Conservation (phyloP, 2,329 filamentous ascomycete species). For the Hypoxylon sp. region DNA sequence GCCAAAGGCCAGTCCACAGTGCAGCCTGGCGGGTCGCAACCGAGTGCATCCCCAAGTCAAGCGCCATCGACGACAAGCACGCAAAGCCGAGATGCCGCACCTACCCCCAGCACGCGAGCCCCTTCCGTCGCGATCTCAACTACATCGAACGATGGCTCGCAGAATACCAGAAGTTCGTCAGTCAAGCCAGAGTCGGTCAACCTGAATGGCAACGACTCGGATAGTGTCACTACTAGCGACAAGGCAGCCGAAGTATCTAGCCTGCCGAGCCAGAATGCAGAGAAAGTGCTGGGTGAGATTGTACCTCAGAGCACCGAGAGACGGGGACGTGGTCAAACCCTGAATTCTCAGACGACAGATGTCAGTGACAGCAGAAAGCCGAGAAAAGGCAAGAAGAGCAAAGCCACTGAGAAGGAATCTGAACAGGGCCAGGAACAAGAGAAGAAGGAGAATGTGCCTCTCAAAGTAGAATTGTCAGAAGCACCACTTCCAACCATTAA, state of each 20-base stretch:
- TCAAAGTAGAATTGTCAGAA: conserved; percentile 77
- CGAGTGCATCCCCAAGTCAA: conserved; percentile 49
- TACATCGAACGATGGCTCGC: conserved; percentile 53
- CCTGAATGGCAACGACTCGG: conserved; percentile 39
- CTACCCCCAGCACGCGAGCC: conserved; percentile 53
- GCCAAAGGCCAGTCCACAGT: conserved; percentile 79
- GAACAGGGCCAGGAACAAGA: conserved; percentile 64
- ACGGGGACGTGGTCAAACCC: conserved; percentile 70
- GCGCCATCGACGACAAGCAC: conserved; percentile 51
- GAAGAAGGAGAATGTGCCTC: conserved; percentile 70
- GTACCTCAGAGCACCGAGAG: conserved; percentile 56
- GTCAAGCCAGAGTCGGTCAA: conserved; percentile 44
- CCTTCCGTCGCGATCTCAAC: conserved; percentile 54
- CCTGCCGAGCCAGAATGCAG: conserved; percentile 36
- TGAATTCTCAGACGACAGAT: conserved; percentile 74
- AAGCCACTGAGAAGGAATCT: conserved; percentile 64
- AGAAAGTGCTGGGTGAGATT: conserved; percentile 42
- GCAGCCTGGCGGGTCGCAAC: conserved; percentile 49
- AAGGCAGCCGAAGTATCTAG: conserved; percentile 37
- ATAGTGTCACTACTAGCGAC: conserved; percentile 38
- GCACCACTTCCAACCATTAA: conserved; percentile 88
- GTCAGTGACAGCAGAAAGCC: conserved; percentile 73
- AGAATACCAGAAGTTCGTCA: conserved; percentile 45
- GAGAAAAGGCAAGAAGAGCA: conserved; percentile 73
- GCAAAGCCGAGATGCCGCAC: conserved; percentile 53